phyloP scores from a whole-genome alignment of 2,329 filamentous ascomycete genomes.

The Achaetomium macrosporum region DNA sequence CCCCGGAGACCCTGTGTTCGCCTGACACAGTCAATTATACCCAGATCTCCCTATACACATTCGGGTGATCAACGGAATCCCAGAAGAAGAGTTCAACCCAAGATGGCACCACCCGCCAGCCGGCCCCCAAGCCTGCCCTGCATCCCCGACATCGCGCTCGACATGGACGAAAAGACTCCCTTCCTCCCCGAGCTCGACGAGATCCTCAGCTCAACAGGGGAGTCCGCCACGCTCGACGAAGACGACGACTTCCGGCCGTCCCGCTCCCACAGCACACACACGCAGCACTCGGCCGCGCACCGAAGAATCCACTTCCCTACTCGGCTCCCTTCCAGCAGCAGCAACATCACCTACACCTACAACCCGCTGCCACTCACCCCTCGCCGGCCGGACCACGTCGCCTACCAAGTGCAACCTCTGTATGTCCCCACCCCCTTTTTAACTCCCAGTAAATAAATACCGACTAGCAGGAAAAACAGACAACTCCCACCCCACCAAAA shows the following conservation, averaged over 20 bases:
- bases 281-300: background rate
- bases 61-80: too few species aligned
- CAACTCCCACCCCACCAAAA: slow-evolving; percentile 3
- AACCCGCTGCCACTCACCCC: background rate
- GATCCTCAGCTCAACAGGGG: slow-evolving; percentile 5
- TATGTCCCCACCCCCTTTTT: too few species aligned
- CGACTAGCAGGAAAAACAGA: background rate
- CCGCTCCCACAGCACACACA: slow-evolving; percentile 8
- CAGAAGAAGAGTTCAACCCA: too few species aligned
- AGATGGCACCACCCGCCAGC: slow-evolving; percentile 5
- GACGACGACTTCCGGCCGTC: slow-evolving; percentile 1
- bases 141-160: slow-evolving; percentile 16
- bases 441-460: background rate
- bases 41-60: too few species aligned
- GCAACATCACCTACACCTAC: slow-evolving; percentile 3
- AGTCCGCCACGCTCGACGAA: slow-evolving; percentile 5
- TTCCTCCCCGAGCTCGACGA: slow-evolving; percentile 10
- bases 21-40: too few species aligned
- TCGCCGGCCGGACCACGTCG: too few species aligned
- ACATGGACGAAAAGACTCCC: slow-evolving; percentile 6
- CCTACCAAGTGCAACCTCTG: too few species aligned
- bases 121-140: slow-evolving; percentile 13
- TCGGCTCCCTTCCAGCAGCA: slow-evolving; percentile 4
- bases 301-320: background rate
- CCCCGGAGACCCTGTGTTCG: too few species aligned